Conservation (phyloP, 768 basidiomycete species). For the Piloderma croceum region DNA sequence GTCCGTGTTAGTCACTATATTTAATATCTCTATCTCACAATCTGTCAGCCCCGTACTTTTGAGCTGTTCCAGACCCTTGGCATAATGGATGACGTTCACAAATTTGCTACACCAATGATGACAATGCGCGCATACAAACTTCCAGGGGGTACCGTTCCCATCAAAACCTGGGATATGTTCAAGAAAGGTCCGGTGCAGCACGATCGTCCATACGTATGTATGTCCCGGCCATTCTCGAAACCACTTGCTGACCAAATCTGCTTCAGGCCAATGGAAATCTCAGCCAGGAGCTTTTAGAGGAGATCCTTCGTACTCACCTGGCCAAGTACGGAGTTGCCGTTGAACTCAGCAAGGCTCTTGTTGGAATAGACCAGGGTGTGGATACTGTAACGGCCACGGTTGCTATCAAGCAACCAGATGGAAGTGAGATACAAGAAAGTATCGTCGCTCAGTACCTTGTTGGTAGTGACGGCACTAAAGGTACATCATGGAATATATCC, state of each 20-base stretch:
- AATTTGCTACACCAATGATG: slow-evolving; percentile 21
- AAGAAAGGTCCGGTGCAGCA: no score
- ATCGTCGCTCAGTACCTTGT: slow-evolving; percentile 29
- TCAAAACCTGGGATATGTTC: background rate
- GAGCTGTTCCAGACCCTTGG: slow-evolving; percentile 39
- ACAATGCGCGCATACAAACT: slow-evolving; percentile 32
- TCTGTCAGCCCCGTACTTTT: slow-evolving; percentile 36
- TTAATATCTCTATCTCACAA: background rate
- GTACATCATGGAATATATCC: no score
- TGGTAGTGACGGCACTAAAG: slow-evolving; percentile 35
- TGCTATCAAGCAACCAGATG: slow-evolving; percentile 8
- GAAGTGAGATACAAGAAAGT: slow-evolving; percentile 20
- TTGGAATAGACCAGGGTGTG: slow-evolving; percentile 26
- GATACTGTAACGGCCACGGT: slow-evolving; percentile 27
- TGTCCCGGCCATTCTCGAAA: no score
- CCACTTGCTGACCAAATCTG: no score
- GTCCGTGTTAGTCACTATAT: slow-evolving; percentile 17
- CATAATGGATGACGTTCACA: slow-evolving; percentile 32
- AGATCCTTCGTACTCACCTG: background rate
- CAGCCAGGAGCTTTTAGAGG: background rate
- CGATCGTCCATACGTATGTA: no score
- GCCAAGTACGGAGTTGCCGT: slow-evolving; percentile 21
- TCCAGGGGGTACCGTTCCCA: slow-evolving; percentile 21
- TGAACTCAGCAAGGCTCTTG: slow-evolving; percentile 31
- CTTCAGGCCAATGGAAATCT: background rate